Evolutionary conservation across 2,329 filamentous ascomycete species (phyloP), one percentile per base, ranked within the genome.

Genomic region (Trichoderma sp.): DNA sequence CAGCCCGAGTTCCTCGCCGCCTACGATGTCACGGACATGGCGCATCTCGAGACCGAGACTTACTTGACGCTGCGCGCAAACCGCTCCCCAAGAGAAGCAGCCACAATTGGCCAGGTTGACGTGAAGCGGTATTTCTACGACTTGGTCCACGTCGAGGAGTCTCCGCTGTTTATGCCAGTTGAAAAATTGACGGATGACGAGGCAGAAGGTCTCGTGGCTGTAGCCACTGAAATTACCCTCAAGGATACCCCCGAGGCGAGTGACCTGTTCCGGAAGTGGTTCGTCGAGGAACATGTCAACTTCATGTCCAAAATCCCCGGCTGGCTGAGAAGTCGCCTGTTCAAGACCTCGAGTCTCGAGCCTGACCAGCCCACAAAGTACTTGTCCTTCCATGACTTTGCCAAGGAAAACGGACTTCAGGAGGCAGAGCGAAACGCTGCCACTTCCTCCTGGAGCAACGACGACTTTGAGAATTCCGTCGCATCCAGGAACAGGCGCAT

Each of bases 11-110:
- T 91, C 87, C 90, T 96, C 82, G 95, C 95, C 38, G 85, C 93
- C 74, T 97, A 97, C 87, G 94, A 97, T 83, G 91, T 97, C 78
- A 91, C 90, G 41, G 91, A 92, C 81, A 94, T 96, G 89, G 84
- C 88, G 62, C 90, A 90, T 80, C 87, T 97, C 81, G 90, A 91
- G 68, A 91, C 91, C 66, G 89, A 93, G 71, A 89, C 91, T 2
- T 97, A 97, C 85, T 90, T 89, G 12, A 85, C 86, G 16, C 86
- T 95, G 64, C 89, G 93, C 35, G 90, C 88, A 11, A 87, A 89
- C 79, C 84, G 89, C 29, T 90, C 89, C 3, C 79, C 84, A 2
- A 85, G 89, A 77, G 89, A 91, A 80, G 88, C 88, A 41, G 84
- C 84, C 24, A 89, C 86, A 3, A 90, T 91, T 75, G 86, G 83